phyloP scores from a whole-genome alignment of 2,329 filamentous ascomycete genomes.

The Verticillium dahliae region DNA sequence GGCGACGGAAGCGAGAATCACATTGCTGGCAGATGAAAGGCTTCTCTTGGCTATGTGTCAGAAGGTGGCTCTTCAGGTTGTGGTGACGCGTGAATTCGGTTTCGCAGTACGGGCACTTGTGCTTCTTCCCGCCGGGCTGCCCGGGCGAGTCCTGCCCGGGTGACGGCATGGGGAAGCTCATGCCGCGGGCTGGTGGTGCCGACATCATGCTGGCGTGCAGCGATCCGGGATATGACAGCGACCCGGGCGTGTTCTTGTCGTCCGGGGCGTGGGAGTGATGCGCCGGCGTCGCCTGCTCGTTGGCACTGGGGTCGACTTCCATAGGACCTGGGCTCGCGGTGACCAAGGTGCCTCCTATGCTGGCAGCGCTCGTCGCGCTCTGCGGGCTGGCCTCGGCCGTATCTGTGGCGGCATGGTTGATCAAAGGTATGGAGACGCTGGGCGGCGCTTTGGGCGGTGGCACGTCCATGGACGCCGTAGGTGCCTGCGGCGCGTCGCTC shows the following conservation, averaged over 20 bases:
- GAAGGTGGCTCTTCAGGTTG: constrained; percentile 92
- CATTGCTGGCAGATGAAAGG: constrained; percentile 94
- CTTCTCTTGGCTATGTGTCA: constrained; percentile 98
- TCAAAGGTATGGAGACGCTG: constrained; percentile 17
- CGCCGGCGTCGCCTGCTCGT: constrained; percentile 25
- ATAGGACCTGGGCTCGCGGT: constrained; percentile 46
- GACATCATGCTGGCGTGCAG: constrained; percentile 36
- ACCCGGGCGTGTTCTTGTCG: constrained; percentile 41
- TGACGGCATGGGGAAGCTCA: constrained; percentile 51
- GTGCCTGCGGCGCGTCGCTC: constrained; percentile 43
- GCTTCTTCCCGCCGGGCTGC: constrained; percentile 61
- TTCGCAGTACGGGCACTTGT: constrained; percentile 93
- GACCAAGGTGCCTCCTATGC: constrained; percentile 34
- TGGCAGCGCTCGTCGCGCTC: constrained; percentile 30
- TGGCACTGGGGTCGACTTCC: constrained; percentile 42
- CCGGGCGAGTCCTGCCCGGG: constrained; percentile 46
- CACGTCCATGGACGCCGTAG: constrained; percentile 36
- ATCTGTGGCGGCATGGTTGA: constrained; percentile 24
- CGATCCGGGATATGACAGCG: constrained; percentile 49
- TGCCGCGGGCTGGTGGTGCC: constrained; percentile 41
- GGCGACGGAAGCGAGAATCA: constrained; percentile 80
- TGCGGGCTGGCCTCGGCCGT: constrained; percentile 37
- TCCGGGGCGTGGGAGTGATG: constrained; percentile 39
- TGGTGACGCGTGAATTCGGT: constrained; percentile 97
- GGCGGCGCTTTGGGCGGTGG: constrained; percentile 24